phyloP scores from a whole-genome alignment of 176 grass and related monocot genomes.

The Triticum turgidum region DNA sequence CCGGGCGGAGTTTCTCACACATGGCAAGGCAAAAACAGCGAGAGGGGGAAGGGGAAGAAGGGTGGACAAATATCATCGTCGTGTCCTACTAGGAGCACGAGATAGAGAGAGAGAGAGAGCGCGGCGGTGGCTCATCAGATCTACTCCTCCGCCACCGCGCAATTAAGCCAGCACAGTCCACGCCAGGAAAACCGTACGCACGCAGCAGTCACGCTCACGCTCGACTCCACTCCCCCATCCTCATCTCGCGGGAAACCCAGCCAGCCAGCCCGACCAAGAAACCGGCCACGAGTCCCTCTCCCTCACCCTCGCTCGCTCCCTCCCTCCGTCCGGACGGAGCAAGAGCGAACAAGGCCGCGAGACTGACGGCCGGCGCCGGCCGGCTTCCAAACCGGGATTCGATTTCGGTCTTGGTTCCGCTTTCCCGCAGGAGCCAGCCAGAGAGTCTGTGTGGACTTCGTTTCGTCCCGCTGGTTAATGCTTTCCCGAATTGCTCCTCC shows the following conservation, averaged over 20 bases:
- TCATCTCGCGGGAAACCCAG: constrained; percentile 37
- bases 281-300: not conserved
- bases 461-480: not conserved
- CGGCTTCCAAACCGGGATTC: constrained; percentile 5
- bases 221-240: not conserved
- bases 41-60: no score
- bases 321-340: not conserved
- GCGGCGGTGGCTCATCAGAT: not conserved
- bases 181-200: constrained; percentile 1
- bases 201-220: not conserved
- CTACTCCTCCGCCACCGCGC: not conserved
- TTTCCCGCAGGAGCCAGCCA: no score
- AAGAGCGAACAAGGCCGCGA: constrained; percentile 11
- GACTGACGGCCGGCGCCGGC: not conserved
- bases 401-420: not conserved
- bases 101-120: not conserved
- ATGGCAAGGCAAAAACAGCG: no score
- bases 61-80: not conserved
- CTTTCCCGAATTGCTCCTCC: constrained; percentile 9
- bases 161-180: constrained; percentile 18
- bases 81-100: not conserved
- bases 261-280: not conserved
- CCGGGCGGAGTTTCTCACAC: no score
- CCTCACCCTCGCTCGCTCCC: not conserved
- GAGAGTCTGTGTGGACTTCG: not conserved